phyloP scores from a whole-genome alignment of 768 basidiomycete genomes.

The Lentinula aciculospora region DNA sequence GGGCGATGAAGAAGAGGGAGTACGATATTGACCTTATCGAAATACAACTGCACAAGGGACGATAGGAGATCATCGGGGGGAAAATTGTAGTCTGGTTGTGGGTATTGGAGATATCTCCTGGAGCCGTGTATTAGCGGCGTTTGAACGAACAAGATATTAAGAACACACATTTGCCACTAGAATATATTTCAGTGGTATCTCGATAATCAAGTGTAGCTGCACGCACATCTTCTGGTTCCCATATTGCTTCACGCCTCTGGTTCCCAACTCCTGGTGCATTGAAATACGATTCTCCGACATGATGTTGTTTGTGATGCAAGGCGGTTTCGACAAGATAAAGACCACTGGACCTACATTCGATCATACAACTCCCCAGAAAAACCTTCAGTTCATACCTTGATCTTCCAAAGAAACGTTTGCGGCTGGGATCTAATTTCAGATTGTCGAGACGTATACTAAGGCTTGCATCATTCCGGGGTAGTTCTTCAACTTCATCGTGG shows the following conservation, averaged over 20 bases:
- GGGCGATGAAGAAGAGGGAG: conserved; percentile 37
- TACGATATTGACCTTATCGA: conserved; percentile 32
- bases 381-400: conserved; percentile 26
- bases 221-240: conserved; percentile 31
- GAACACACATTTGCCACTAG: conserved; percentile 25
- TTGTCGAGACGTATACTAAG: conserved; percentile 25
- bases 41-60: conserved; percentile 43
- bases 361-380: background rate
- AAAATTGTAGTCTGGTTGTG: conserved; percentile 19
- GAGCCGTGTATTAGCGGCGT: background rate
- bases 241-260: conserved; percentile 40
- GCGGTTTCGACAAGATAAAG: conserved; percentile 49
- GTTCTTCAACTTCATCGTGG: background rate
- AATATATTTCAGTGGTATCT: background rate
- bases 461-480: conserved; percentile 29
- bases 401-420: conserved; percentile 43
- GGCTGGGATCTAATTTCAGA: conserved; percentile 30
- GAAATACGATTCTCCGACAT: conserved; percentile 29
- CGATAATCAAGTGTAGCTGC: conserved; percentile 26
- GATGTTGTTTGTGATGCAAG: conserved; percentile 51
- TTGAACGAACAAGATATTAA: background rate
- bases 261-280: conserved; percentile 18
- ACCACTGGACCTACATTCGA: conserved; percentile 27
- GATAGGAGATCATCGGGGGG: conserved; percentile 29
- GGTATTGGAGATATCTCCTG: conserved; percentile 1